Base-by-base conservation (phyloP, 1,284 basidiomycete species). In the Coriolopsis trogii region DNA sequence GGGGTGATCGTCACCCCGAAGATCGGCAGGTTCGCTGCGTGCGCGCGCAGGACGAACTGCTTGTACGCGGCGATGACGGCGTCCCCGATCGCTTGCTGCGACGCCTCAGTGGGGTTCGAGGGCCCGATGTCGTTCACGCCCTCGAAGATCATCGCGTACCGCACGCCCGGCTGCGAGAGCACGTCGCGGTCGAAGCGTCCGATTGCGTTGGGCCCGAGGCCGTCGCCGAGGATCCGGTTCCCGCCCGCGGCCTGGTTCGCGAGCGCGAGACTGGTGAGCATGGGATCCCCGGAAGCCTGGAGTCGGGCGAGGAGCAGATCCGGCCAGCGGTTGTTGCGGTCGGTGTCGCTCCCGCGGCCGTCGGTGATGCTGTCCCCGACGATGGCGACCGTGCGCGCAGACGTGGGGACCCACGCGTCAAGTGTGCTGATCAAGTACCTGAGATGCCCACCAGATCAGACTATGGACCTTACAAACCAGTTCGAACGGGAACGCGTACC, bases 101-200 rank as follows among this genome's bases (percentile, higher is more conserved):
- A 67, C 15, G 59, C 65, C 1, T 59, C 45, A n/a, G 68, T 69
- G 24, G 75, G 60, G 7, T 56, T 59, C 1, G 73, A 73, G 3
- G 66, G 68, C 5, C 77, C 78, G 47, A 80, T 78, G 67, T 80
- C 77, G 69, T 80, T 81, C 34, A 79, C 74, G 46, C 79, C 79
- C 58, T 79, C 77, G 60, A 79, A 81, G 59, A 80, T 72, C 69
- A 81, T 75, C 23, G 69, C 73, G 64, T 70, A 78, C 31, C 64
- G 64, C 26, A 77, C 71, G 21, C 72, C 72, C 12, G 74, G 66
- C 29, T 78, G 77, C 3, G 75, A 55, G 41, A 81, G 69, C 28
- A 79, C 77, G 62, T 80, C 79, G 3, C 78, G 70, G 54, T 79
- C 76, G 63, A 79, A 73, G 18, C 78, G 75, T 12, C 73, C 69